A percentile compares a stretch with the other conserved stretches of the same genome.
These are phyloP conservation scores for Sporothrix inflata DNA, from an alignment of 2,329 filamentous ascomycete species.

Conservation along the genomic window DNA sequence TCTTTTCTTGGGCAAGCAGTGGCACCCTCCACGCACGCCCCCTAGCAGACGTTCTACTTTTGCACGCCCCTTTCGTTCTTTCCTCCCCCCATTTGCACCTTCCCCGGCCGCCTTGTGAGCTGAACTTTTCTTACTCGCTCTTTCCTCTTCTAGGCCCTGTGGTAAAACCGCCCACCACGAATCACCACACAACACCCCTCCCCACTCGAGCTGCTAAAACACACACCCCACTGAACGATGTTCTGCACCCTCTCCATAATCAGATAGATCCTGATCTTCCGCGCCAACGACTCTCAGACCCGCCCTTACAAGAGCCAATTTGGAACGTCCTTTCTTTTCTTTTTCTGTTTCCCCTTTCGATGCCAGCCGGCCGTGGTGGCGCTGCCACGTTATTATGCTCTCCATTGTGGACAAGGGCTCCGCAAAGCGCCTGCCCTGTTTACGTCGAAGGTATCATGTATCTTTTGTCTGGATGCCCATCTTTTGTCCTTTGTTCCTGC, in stretches of 20 bases:
- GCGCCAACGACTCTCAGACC: constrained; percentile 22
- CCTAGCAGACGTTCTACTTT: background rate
- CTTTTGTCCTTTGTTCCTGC: background rate
- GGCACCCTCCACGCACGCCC: constrained; percentile 8
- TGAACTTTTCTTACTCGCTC: constrained; percentile 7
- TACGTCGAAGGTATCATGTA: constrained; percentile 4
- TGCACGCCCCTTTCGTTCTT: background rate
- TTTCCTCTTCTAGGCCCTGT: constrained; percentile 2
- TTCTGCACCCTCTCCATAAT: constrained; percentile 21
- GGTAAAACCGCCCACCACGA: background rate
- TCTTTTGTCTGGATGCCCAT: background rate
- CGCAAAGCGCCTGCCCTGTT: constrained; percentile 2
- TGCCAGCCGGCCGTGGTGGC: background rate
- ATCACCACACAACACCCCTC: constrained; percentile 4
- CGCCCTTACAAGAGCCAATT: constrained; percentile 22
- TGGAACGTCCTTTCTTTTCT: constrained; percentile 6
- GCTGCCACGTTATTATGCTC: constrained; percentile 24
- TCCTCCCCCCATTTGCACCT: background rate
- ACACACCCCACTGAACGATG: constrained; percentile 8
- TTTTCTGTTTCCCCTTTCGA: constrained; percentile 21
- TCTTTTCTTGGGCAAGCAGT: constrained; percentile 19
- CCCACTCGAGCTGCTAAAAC: background rate
- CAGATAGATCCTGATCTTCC: constrained; percentile 27
- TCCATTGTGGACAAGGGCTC: constrained; percentile 16
- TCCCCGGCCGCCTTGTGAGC: constrained; percentile 22